Percentiles rank a stretch among this genome's conserved stretches.
These are phyloP conservation scores for Parathielavia appendiculata DNA, from an alignment of 495 filamentous ascomycete species.

Conservation along the genomic window DNA sequence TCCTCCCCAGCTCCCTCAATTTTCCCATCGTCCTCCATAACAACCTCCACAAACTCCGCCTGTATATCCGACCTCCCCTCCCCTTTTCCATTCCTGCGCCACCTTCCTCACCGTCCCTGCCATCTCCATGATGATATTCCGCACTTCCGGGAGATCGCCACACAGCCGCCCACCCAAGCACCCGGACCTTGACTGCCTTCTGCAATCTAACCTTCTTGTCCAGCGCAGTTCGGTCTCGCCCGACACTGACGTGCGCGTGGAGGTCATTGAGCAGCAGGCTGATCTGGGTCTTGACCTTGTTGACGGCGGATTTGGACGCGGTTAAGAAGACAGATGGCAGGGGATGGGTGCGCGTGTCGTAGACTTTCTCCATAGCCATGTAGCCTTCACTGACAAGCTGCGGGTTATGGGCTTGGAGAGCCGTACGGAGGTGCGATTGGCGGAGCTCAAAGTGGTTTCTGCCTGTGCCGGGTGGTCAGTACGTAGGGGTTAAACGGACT, in stretches of 20 bases:
- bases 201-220: conserved; percentile 14
- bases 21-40: no score
- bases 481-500: no score
- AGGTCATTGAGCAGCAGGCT: conserved; percentile 17
- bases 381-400: neutral
- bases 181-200: conserved; percentile 1
- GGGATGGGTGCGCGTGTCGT: neutral
- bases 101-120: no score
- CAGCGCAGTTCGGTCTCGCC: conserved; percentile 8
- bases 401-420: neutral
- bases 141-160: conserved; percentile 9
- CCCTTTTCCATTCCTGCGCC: neutral
- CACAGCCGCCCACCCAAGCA: conserved; percentile 3
- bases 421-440: neutral
- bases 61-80: neutral
- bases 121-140: no score
- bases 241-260: neutral
- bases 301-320: neutral
- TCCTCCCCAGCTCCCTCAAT: neutral
- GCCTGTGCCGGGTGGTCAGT: no score
- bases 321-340: neutral
- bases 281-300: conserved; percentile 1
- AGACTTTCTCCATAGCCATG: neutral
- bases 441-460: conserved; percentile 2
- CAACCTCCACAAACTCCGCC: neutral